Percentiles rank a stretch among this genome's conserved stretches.
Evolutionary conservation across 371 early-diverging fungal genomes (phyloP).

Genomic region (Phascolomyces articulosus): DNA sequence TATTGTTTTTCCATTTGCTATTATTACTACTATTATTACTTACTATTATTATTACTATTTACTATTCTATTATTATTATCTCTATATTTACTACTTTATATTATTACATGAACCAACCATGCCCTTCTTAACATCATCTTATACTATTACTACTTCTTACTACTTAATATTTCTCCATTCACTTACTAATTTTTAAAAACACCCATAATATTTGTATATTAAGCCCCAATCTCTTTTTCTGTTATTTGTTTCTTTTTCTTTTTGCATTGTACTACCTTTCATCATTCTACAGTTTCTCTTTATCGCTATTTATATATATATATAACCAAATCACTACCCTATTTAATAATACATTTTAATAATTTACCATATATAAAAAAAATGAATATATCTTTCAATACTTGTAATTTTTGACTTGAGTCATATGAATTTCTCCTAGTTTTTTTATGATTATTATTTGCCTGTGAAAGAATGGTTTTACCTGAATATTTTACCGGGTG

Average conservation of each 20-base stretch:
- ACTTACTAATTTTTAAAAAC: conserved; percentile 4
- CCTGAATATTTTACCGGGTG: background rate
- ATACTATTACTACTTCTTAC: background rate
- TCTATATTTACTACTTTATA: background rate
- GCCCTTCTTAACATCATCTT: background rate
- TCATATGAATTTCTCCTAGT: background rate
- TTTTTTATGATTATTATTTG: too few relatives aligned
- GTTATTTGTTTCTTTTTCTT: background rate
- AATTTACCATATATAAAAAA: too few relatives aligned
- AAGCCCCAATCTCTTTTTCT: background rate
- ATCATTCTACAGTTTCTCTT: background rate
- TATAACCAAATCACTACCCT: too few relatives aligned
- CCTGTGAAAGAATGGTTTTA: background rate
- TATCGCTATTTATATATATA: too few relatives aligned
- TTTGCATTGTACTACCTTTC: conserved; percentile 2
- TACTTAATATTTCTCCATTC: background rate
- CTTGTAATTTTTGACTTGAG: background rate
- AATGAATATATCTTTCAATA: too few relatives aligned
- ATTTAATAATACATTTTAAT: too few relatives aligned
- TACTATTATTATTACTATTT: background rate
- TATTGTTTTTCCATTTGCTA: conserved; percentile 1
- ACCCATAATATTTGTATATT: conserved; percentile 7
- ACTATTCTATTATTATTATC: background rate
- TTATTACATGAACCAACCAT: background rate
- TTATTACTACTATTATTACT: background rate